Conservation (phyloP, 139 green algal genomes). For the Nannochloris sp. region DNA sequence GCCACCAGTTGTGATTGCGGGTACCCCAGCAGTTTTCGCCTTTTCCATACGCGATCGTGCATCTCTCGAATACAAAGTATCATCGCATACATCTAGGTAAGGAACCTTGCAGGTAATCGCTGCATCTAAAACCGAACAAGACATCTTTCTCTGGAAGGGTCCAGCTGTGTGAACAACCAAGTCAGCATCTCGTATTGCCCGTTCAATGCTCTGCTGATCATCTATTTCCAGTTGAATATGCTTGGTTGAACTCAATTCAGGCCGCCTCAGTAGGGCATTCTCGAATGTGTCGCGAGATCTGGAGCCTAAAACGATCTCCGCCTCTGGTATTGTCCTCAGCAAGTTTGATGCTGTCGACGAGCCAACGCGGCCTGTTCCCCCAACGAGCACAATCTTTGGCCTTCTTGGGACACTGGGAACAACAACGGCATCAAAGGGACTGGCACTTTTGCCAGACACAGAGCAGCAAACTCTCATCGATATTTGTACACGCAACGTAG, state of each 20-base stretch:
- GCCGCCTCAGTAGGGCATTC: conserved; percentile 33
- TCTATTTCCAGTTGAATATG: conserved; percentile 38
- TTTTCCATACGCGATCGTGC: conserved; percentile 44
- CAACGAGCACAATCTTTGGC: conserved; percentile 43
- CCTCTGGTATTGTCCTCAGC: conserved; percentile 32
- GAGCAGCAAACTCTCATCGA: too few species aligned
- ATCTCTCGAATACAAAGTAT: conserved; percentile 44
- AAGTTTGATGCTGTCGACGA: conserved; percentile 63
- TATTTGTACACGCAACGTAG: too few species aligned
- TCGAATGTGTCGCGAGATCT: conserved; percentile 36
- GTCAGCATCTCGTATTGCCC: conserved; percentile 21
- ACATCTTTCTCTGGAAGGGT: conserved; percentile 76
- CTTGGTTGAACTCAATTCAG: conserved; percentile 37
- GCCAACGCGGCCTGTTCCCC: conserved; percentile 78
- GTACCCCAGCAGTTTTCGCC: conserved; percentile 68
- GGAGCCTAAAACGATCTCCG: conserved; percentile 47
- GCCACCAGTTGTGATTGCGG: conserved; percentile 72
- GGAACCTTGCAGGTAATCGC: conserved; percentile 54
- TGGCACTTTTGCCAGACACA: too few species aligned
- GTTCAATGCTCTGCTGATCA: conserved; percentile 24
- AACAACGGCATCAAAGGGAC: neutral
- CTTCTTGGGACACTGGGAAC: neutral
- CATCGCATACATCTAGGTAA: conserved; percentile 96
- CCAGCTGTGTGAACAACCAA: conserved; percentile 83
- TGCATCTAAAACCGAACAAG: conserved; percentile 56